Conservation (phyloP, 345 rosid genomes). For the Populus nigra region DNA sequence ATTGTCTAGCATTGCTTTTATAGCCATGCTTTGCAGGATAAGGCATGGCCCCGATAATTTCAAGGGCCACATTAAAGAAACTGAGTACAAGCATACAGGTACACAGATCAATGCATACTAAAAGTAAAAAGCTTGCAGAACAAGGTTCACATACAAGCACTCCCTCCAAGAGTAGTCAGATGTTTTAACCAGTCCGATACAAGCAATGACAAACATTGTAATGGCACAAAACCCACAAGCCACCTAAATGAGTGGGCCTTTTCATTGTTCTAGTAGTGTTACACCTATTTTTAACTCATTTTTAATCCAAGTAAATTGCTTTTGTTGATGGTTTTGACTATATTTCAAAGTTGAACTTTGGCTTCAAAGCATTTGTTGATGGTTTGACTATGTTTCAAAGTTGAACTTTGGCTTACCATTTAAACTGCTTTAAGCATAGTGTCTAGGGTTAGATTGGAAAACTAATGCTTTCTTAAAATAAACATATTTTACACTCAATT, state of each 20-base stretch:
- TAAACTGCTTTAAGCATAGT: neutral
- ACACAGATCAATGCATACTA: neutral
- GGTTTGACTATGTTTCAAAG: neutral
- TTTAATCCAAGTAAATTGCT: neutral
- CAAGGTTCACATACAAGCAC: neutral
- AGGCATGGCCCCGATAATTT: neutral
- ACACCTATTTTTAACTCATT: neutral
- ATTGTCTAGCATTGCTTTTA: neutral
- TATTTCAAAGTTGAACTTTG: neutral
- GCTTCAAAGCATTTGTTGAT: neutral
- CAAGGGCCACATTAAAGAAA: neutral
- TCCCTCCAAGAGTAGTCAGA: neutral
- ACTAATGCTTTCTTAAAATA: neutral
- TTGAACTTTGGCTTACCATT: neutral
- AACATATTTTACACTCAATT: neutral
- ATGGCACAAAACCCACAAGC: neutral
- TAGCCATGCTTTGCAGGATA: neutral
- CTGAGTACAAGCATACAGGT: neutral
- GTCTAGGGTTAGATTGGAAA: neutral
- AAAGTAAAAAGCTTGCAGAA: neutral
- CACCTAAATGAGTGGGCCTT: neutral
- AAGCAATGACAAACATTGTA: neutral
- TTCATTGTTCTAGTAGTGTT: neutral
- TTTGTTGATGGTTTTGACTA: neutral
- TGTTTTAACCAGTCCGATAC: neutral